Evolutionary conservation across 148 eudicot species (phyloP).

Genomic region (Limonium bicolor): DNA sequence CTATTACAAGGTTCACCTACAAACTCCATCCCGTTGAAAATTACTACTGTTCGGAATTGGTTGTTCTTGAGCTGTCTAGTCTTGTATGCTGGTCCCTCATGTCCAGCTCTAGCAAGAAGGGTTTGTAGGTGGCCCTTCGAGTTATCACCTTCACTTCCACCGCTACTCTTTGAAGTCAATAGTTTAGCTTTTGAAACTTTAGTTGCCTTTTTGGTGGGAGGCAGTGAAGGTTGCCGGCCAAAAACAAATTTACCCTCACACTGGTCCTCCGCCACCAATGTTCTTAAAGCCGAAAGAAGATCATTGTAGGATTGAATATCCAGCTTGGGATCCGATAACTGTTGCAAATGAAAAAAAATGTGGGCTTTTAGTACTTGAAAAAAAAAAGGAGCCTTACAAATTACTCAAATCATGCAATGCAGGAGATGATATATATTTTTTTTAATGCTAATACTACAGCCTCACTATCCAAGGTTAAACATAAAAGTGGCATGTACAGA

Average conservation of each 20-base stretch:
- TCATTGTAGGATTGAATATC: conserved; percentile 31
- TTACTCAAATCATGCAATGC: background rate
- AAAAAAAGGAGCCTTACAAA: background rate
- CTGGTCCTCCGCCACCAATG: conserved; percentile 59
- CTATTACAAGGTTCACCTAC: conserved; percentile 55
- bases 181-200: conserved; percentile 14
- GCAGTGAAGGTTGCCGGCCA: conserved; percentile 51
- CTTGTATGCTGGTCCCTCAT: conserved; percentile 62
- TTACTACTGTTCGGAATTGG: conserved; percentile 59
- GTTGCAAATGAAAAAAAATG: conserved; percentile 6
- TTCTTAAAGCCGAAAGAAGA: conserved; percentile 54
- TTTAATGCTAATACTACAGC: no score
- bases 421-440: no score
- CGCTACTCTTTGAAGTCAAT: conserved; percentile 1
- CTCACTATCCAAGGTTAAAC: no score
- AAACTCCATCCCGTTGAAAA: conserved; percentile 68
- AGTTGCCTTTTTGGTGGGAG: conserved; percentile 25
- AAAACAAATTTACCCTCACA: conserved; percentile 87
- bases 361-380: background rate
- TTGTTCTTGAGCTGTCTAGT: conserved; percentile 53
- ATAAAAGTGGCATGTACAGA: no score
- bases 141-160: conserved; percentile 36
- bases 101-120: conserved; percentile 69
- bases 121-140: conserved; percentile 77
- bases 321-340: conserved; percentile 58